Base-by-base conservation (phyloP, 192 early-diverging fungal species). In the Coemansia sp. region DNA sequence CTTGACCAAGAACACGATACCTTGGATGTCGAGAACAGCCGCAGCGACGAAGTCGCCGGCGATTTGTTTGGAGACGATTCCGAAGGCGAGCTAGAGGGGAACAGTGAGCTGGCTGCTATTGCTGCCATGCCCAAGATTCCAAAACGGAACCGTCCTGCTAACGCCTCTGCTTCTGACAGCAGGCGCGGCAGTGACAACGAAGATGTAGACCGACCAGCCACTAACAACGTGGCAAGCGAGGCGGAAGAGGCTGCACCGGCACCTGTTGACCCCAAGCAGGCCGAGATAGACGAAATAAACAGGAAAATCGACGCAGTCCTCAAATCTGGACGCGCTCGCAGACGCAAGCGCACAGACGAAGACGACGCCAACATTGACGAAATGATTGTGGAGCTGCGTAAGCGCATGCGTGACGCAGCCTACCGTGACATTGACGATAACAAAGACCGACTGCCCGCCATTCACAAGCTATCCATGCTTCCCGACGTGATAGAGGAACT, bases 391-490 rank as follows among this genome's bases (percentile, higher is more conserved):
- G 64, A 72, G 42, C 67, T 85, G 61, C 68, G 76, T 8, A 75
- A 78, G 64, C 84, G 79, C 63, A 85, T 85, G 84, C 71, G 72
- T 13, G 79, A 85, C 21, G 79, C 79, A 29, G 75, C 78, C 4
- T 79, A 85, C 35, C 76, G 73, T 35, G 84, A 85, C 50, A 79
- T 78, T 40, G 73, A 78, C 64, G 73, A 85, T 62, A 77, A 85
- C 67, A 81, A 78, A 45, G 79, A 85, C 59, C 72, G 69, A 10
- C 64, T 77, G 40, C 84, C 84, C 1, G 84, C 84, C 6, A 76
- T 82, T 8, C 73, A 78, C 76, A 85, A 85, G 62, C 74, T 85
- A 44, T 62, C 67, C 10, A 81, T 85, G 79, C 84, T 85, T 46
- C 48, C 76, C 3, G 69, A 78, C 17, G 84, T 85, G 9, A 41